phyloP scores from a whole-genome alignment of 2,329 filamentous ascomycete species.

The Aspergillus sp. region DNA sequence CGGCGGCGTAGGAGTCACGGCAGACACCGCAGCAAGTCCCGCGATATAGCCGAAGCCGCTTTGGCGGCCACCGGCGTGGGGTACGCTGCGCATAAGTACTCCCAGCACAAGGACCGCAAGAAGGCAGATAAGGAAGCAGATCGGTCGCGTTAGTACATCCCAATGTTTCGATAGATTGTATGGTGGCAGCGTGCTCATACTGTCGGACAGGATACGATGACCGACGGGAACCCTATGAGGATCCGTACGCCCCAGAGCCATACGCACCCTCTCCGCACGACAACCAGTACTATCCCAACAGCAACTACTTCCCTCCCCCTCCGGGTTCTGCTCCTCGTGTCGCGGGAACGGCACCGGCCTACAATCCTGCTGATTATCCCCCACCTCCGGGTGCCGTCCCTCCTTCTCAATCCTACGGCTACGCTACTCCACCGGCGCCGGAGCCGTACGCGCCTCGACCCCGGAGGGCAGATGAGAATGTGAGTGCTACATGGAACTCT shows the following conservation, averaged over 20 bases:
- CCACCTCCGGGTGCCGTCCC: slow-evolving; percentile 39
- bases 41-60: slow-evolving; percentile 52
- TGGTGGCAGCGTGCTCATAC: slow-evolving; percentile 12
- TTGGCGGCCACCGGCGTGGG: slow-evolving; percentile 58
- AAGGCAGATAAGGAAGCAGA: slow-evolving; percentile 51
- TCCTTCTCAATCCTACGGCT: slow-evolving; percentile 37
- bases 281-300: slow-evolving; percentile 40
- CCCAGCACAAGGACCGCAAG: slow-evolving; percentile 56
- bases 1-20: slow-evolving; percentile 29
- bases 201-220: slow-evolving; percentile 27
- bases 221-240: slow-evolving; percentile 39
- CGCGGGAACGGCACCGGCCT: slow-evolving; percentile 24
- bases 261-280: slow-evolving; percentile 36
- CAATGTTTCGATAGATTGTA: background rate
- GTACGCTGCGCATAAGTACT: slow-evolving; percentile 56
- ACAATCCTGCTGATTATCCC: slow-evolving; percentile 41
- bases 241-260: slow-evolving; percentile 38
- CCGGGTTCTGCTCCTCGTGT: slow-evolving; percentile 30
- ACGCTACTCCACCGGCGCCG: slow-evolving; percentile 32
- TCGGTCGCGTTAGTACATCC: slow-evolving; percentile 40
- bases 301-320: slow-evolving; percentile 43
- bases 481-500: slow-evolving; percentile 43
- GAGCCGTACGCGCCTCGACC: slow-evolving; percentile 40
- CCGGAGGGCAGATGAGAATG: slow-evolving; percentile 48
- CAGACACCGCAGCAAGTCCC: slow-evolving; percentile 40